Evolutionary conservation across 768 basidiomycete species (phyloP).

Genomic region (Suillus variegatus): DNA sequence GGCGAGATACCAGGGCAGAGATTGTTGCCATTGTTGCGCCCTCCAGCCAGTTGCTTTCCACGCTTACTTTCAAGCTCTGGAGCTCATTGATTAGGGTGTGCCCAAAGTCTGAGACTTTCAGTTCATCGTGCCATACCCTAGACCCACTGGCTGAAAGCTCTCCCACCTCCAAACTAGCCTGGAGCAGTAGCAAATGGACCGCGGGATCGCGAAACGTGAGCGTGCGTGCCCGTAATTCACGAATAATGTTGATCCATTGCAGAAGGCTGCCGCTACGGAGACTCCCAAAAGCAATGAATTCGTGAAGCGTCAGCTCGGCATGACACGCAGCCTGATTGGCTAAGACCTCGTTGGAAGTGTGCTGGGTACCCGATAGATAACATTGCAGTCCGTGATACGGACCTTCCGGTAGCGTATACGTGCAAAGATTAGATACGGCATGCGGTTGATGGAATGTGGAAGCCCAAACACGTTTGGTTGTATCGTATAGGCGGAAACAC

Average conservation of each 20-base stretch:
- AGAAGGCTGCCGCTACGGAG: constrained; percentile 43
- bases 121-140: constrained; percentile 40
- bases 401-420: constrained; percentile 30
- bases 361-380: constrained; percentile 35
- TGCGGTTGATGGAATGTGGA: constrained; percentile 10
- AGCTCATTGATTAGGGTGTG: constrained; percentile 33
- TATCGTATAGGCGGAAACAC: constrained; percentile 31
- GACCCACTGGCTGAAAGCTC: constrained; percentile 15
- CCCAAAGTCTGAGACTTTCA: constrained; percentile 33
- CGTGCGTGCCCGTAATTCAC: constrained; percentile 36
- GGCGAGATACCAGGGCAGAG: constrained; percentile 31
- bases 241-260: constrained; percentile 49
- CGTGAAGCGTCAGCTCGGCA: constrained; percentile 38
- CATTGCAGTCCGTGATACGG: constrained; percentile 38
- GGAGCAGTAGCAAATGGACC: constrained; percentile 41
- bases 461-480: constrained; percentile 11
- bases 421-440: constrained; percentile 27
- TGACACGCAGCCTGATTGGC: constrained; percentile 43
- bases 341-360: constrained; percentile 43
- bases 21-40: constrained; percentile 28
- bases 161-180: constrained; percentile 44
- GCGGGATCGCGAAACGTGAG: constrained; percentile 38
- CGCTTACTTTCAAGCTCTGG: constrained; percentile 28
- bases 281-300: constrained; percentile 41
- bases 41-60: constrained; percentile 41